Evolutionary conservation across 305 asterid genomes (phyloP).

Genomic region (Coffea humblotiana): DNA sequence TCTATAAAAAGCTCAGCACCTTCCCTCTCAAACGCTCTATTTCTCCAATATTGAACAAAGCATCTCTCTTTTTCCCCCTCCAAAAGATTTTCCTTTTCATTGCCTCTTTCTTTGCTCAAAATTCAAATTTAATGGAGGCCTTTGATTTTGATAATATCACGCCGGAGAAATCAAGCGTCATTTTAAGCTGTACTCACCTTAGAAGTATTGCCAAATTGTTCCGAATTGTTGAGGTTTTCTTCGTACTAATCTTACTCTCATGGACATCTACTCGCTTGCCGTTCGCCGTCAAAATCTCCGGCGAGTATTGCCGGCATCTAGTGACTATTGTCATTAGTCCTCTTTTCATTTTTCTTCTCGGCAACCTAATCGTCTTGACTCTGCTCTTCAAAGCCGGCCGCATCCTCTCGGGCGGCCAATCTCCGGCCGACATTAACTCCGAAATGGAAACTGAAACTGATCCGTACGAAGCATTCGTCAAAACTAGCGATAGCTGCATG

Average conservation of each 20-base stretch:
- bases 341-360: conserved; percentile 55
- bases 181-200: conserved; percentile 29
- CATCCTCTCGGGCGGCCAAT: conserved; percentile 22
- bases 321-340: conserved; percentile 41
- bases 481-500: conserved; percentile 14
- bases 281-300: conserved; percentile 51
- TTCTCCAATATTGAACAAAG: conserved; percentile 1
- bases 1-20: conserved; percentile 23
- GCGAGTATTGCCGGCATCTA: conserved; percentile 56
- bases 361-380: conserved; percentile 60
- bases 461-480: conserved; percentile 20
- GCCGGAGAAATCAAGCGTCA: conserved; percentile 20
- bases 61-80: background rate
- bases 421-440: background rate
- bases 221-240: conserved; percentile 48
- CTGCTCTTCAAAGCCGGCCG: conserved; percentile 56
- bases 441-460: conserved; percentile 13
- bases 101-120: conserved; percentile 6
- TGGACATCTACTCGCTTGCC: conserved; percentile 60
- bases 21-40: conserved; percentile 25
- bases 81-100: background rate
- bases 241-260: conserved; percentile 33
- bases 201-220: conserved; percentile 42
- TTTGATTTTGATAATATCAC: conserved; percentile 22
- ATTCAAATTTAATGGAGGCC: conserved; percentile 28